A percentile compares a stretch with the other conserved stretches of the same genome.
Conservation (phyloP, 352 stramenopile genomes). For the Globisporangium uncinulatum region DNA sequence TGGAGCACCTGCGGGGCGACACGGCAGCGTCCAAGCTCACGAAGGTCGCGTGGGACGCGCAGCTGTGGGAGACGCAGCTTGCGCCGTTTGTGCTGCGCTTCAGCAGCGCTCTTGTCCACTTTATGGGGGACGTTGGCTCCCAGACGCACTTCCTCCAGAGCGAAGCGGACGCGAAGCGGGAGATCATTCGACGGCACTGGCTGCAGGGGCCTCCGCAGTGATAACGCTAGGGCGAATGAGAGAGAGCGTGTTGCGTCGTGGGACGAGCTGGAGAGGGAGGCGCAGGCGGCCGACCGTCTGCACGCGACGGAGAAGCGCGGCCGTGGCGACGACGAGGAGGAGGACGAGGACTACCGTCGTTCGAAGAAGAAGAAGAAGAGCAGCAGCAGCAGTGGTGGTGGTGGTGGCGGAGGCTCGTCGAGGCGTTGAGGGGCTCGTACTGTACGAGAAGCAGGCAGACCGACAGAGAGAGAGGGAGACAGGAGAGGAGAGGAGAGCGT, state of each 20-base stretch:
- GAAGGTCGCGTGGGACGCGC: conserved; percentile 52
- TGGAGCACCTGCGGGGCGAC: conserved; percentile 67
- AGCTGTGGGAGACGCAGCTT: conserved; percentile 67
- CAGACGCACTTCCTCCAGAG: conserved; percentile 48
- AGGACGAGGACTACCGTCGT: conserved; percentile 46
- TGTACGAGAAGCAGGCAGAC: too few species aligned
- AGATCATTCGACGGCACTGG: conserved; percentile 77
- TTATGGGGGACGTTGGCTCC: conserved; percentile 58
- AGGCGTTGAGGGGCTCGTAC: too few species aligned
- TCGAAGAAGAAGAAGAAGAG: conserved; percentile 30
- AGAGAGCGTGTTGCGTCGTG: too few species aligned
- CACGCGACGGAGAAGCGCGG: conserved; percentile 36
- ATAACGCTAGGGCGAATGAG: background rate
- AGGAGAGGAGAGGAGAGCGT: too few species aligned
- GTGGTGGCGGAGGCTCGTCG: too few species aligned
- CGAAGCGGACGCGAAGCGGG: conserved; percentile 36
- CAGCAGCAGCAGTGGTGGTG: conserved; percentile 4
- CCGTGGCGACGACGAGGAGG: conserved; percentile 44
- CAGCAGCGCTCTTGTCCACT: conserved; percentile 56
- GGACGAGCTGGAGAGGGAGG: conserved; percentile 81
- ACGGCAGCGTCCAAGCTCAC: conserved; percentile 63
- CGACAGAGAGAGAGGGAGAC: too few species aligned
- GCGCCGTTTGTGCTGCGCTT: conserved; percentile 64
- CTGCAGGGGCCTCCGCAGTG: background rate
- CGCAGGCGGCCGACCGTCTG: conserved; percentile 60